Percentiles rank a stretch among this genome's conserved stretches.
phyloP scores from a whole-genome alignment of 805 yeast species.

The Ogataea ramenticola region DNA sequence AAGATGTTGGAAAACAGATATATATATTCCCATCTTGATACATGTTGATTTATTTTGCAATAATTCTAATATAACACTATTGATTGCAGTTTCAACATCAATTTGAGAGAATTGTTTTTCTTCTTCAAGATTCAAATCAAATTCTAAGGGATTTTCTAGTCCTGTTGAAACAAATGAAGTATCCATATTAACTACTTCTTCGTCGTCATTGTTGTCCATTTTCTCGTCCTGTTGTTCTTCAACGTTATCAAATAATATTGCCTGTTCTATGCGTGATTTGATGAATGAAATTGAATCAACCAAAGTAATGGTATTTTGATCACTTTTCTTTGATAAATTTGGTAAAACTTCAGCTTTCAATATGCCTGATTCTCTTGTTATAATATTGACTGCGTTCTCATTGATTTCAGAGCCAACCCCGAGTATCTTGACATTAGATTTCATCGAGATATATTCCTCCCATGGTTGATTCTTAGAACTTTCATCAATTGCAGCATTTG shows the following conservation, averaged over 20 bases:
- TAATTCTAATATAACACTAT: slow-evolving; percentile 47
- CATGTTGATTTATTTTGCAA: slow-evolving; percentile 48
- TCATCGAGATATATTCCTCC: slow-evolving; percentile 73
- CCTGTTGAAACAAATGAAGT: background rate
- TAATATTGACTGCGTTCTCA: slow-evolving; percentile 15
- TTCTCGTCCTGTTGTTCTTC: background rate
- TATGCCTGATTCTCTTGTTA: slow-evolving; percentile 55
- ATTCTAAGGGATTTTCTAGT: slow-evolving; percentile 9
- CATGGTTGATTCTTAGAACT: slow-evolving; percentile 39
- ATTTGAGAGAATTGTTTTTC: slow-evolving; percentile 28
- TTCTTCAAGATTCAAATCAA: slow-evolving; percentile 28
- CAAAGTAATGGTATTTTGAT: background rate
- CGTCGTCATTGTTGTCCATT: too few species aligned
- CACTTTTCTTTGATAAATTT: slow-evolving; percentile 11
- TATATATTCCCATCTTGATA: slow-evolving; percentile 44
- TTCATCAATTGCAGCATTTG: slow-evolving; percentile 45
- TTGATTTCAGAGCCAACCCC: slow-evolving; percentile 40
- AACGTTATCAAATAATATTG: slow-evolving; percentile 44
- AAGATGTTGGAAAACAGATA: slow-evolving; percentile 46
- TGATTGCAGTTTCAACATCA: slow-evolving; percentile 46
- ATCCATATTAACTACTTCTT: background rate
- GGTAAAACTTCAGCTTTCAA: slow-evolving; percentile 47
- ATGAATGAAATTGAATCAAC: slow-evolving; percentile 27
- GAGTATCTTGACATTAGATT: slow-evolving; percentile 41
- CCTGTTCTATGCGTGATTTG: slow-evolving; percentile 78